These are phyloP conservation scores for Pelargonium australe DNA, from an alignment of 441 rosid genomes.

Conservation along the genomic window DNA sequence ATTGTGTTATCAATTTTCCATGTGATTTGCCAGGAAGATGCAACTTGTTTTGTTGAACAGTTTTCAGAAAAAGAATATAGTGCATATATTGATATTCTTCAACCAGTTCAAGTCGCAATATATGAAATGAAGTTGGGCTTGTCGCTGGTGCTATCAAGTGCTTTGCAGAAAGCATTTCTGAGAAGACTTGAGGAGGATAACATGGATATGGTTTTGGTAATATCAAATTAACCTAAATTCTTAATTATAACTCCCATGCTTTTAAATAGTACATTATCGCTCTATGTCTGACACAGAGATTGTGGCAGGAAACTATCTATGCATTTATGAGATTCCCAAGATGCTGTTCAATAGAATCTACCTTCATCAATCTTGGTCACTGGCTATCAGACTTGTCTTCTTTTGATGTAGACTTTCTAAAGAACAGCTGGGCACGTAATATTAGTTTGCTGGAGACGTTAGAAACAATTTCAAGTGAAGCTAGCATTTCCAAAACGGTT, in stretches of 20 bases:
- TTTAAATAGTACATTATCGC: background rate
- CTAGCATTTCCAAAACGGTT: constrained; percentile 41
- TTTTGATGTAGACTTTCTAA: constrained; percentile 20
- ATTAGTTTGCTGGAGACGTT: constrained; percentile 56
- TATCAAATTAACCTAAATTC: no score
- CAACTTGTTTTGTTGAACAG: constrained; percentile 54
- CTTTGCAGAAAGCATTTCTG: constrained; percentile 35
- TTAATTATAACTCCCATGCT: background rate
- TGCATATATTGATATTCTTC: constrained; percentile 67
- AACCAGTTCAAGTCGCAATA: constrained; percentile 88
- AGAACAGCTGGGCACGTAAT: constrained; percentile 38
- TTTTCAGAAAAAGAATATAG: constrained; percentile 49
- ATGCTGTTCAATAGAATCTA: constrained; percentile 26
- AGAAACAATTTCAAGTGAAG: constrained; percentile 41
- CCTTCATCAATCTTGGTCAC: constrained; percentile 21
- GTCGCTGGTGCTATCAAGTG: constrained; percentile 54
- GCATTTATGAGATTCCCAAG: constrained; percentile 85
- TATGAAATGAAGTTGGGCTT: constrained; percentile 91
- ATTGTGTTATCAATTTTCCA: background rate
- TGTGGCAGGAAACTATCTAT: constrained; percentile 61
- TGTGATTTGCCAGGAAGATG: constrained; percentile 58
- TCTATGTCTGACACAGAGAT: constrained; percentile 23
- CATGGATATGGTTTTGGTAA: constrained; percentile 59
- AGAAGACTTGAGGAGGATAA: constrained; percentile 38
- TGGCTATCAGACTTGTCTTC: no score